Base-by-base conservation (phyloP, 768 basidiomycete species). In the Filobasidium floriforme region DNA sequence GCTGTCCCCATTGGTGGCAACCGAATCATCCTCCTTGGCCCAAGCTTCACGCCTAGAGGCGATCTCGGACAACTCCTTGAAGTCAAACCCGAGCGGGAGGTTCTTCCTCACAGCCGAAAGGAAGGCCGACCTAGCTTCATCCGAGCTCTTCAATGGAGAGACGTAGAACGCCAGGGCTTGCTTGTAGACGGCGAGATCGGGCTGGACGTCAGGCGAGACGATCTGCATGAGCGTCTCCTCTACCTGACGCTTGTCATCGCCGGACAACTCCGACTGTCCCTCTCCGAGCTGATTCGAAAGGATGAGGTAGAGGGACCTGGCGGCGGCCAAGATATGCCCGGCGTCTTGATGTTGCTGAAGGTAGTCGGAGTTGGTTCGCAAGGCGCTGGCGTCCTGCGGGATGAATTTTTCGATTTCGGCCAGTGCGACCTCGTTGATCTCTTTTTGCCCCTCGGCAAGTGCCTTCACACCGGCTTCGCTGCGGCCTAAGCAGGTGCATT, bases 301-400 rank as follows among this genome's bases (percentile, higher is more conserved):
- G 41, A 65, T 68, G 41, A 65, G 46, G 18, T 41, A 40, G 18
- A 68, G 46, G 11, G 55, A 54, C 11, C 22, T 29, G 14, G 52
- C 59, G 18, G 59, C 67, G 40, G 40, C 51, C 19, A 65, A 44
- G 22, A 65, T 37, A 37, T 65, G 63, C 1, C 44, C 6, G 10
- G 67, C 40, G 32, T 54, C 41, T n/a, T 28, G 49, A 51, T 68
- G 44, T 40, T 49, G 29, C 29, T 68, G 67, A 18, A 68, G 46
- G 43, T 65, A 68, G 44, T 68, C 67, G 1, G 59, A 37, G 41
- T 68, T 68, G 51, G 41, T n/a, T 19, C 62, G 59, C 26, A 65
- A 28, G n/a, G 65, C 3, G 41, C 61, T 59, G 11, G 44, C 49
- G 22, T 66, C 65, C 12, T 15, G 15, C 54, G 54, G 18, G 7